Evolutionary conservation across 1,284 basidiomycete genomes (phyloP).

Genomic region (Papiliotrema nemorosa): DNA sequence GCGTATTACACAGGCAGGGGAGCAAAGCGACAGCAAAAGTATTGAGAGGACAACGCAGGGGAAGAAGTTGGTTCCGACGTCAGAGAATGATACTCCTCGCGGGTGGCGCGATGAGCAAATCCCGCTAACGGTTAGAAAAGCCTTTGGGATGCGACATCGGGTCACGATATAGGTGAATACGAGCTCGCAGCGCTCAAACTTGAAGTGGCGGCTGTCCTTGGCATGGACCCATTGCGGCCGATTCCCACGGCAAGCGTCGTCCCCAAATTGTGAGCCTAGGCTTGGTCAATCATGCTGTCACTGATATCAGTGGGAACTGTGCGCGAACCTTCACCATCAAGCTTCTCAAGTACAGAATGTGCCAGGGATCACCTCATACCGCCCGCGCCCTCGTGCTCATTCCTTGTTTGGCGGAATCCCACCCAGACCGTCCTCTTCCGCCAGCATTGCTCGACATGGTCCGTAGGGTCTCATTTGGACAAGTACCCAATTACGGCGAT

Average conservation of each 20-base stretch:
- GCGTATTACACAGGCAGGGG: too few relatives aligned
- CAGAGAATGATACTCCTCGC: too few relatives aligned
- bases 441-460: neutral
- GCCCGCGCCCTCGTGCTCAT: too few relatives aligned
- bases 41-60: too few relatives aligned
- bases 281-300: neutral
- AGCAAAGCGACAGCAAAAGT: too few relatives aligned
- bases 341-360: conserved; percentile 8
- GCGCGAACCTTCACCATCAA: conserved; percentile 7
- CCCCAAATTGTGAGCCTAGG: neutral
- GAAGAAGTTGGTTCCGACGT: too few relatives aligned
- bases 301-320: conserved; percentile 7
- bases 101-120: too few relatives aligned
- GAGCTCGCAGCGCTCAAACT: neutral
- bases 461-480: neutral
- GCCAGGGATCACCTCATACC: conserved; percentile 7
- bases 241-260: neutral
- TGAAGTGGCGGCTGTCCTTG: neutral
- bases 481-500: neutral
- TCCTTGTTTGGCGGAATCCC: neutral
- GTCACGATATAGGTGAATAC: neutral
- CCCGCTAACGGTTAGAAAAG: neutral
- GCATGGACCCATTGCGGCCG: neutral
- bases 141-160: conserved; percentile 1
- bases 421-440: neutral